Evolutionary conservation across 176 grass and related monocot genomes (phyloP).

Genomic region (Eragrostis curvula): DNA sequence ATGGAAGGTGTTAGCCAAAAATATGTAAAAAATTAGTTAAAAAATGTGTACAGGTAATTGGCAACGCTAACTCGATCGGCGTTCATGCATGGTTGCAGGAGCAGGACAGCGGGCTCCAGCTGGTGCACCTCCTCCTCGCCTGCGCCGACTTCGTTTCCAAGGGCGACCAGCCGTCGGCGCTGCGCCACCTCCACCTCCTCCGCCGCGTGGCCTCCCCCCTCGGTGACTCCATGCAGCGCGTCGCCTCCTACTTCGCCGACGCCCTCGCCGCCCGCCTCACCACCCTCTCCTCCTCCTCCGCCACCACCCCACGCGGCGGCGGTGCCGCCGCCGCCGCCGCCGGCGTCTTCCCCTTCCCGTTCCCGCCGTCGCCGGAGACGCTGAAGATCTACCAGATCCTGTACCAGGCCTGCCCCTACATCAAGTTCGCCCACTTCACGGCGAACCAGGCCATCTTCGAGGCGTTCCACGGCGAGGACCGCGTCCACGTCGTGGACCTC

Average conservation of each 20-base stretch:
- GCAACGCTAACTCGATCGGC: neutral
- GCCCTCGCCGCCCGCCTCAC: slow-evolving; percentile 59
- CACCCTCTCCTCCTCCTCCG: slow-evolving; percentile 46
- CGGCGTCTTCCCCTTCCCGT: slow-evolving; percentile 33
- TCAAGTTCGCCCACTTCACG: slow-evolving; percentile 95
- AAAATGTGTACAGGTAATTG: neutral
- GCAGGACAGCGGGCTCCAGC: slow-evolving; percentile 71
- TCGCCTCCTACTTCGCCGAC: slow-evolving; percentile 65
- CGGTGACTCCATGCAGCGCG: slow-evolving; percentile 75
- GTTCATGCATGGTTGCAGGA: slow-evolving; percentile 35
- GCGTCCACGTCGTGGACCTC: slow-evolving; percentile 91
- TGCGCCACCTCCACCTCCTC: slow-evolving; percentile 64
- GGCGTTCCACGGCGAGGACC: slow-evolving; percentile 80
- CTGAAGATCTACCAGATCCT: slow-evolving; percentile 82
- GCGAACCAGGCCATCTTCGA: slow-evolving; percentile 95
- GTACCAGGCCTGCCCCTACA: slow-evolving; percentile 91
- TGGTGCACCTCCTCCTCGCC: slow-evolving; percentile 78
- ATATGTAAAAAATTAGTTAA: neutral
- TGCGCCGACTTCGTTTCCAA: slow-evolving; percentile 85
- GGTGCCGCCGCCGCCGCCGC: too few species aligned
- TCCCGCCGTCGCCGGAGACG: slow-evolving; percentile 49
- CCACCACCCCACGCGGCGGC: slow-evolving; percentile 25
- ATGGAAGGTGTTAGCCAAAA: too few species aligned
- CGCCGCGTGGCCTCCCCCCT: slow-evolving; percentile 55
- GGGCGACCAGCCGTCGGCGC: slow-evolving; percentile 47